phyloP scores from a whole-genome alignment of 1,139 yeast genomes.

The Trichomonascaceae sp. region DNA sequence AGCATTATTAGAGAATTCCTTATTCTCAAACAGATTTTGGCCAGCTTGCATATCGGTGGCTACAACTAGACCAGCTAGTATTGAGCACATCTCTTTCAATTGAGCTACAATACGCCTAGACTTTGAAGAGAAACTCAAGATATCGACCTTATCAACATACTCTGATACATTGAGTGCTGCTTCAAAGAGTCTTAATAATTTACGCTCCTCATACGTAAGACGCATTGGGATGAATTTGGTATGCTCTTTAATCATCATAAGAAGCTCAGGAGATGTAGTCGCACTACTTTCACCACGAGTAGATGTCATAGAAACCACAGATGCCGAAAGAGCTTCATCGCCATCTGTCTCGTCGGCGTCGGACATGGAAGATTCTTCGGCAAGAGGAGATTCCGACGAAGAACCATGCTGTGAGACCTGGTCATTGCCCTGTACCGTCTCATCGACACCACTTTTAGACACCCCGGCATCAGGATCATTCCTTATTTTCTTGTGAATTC shows the following conservation, averaged over 20 bases:
- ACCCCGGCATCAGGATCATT: neutral
- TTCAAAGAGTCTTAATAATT: constrained; percentile 52
- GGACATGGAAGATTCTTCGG: constrained; percentile 12
- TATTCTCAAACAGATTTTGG: constrained; percentile 51
- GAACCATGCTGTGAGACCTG: constrained; percentile 14
- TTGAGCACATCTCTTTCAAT: constrained; percentile 65
- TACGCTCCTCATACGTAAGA: constrained; percentile 58
- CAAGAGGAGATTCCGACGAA: constrained; percentile 7
- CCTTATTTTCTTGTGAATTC: constrained; percentile 25
- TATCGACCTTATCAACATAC: constrained; percentile 69
- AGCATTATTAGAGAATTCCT: constrained; percentile 58
- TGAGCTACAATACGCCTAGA: constrained; percentile 62
- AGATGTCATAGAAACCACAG: constrained; percentile 22
- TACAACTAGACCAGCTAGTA: constrained; percentile 64
- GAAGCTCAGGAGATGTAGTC: constrained; percentile 23
- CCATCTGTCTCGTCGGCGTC: constrained; percentile 19
- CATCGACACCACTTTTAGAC: neutral
- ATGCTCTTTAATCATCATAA: constrained; percentile 38
- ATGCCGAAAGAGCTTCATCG: constrained; percentile 13
- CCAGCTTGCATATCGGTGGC: constrained; percentile 67
- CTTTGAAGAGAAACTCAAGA: constrained; percentile 54
- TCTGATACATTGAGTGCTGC: constrained; percentile 71
- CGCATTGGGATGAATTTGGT: constrained; percentile 59
- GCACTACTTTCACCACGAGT: constrained; percentile 24
- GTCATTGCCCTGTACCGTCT: constrained; percentile 8